These are phyloP conservation scores for Cicer cuneatum DNA, from an alignment of 306 rosid genomes.

Conservation along the genomic window DNA sequence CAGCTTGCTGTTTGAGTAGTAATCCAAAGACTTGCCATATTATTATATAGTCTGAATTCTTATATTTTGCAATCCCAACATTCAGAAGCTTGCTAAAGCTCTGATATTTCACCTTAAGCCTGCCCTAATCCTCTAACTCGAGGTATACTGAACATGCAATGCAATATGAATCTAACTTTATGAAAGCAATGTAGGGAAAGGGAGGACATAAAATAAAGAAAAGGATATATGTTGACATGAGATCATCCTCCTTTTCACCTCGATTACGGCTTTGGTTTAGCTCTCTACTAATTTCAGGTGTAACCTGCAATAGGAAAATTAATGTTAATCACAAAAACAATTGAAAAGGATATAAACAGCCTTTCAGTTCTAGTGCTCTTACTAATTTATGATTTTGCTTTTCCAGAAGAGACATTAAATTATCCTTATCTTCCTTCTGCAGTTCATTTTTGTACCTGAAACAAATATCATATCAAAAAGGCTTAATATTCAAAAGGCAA, in stretches of 20 bases:
- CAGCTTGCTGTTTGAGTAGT: not conserved
- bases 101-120: conserved; percentile 10
- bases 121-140: not conserved
- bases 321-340: conserved; percentile 33
- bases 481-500: conserved; percentile 21
- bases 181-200: not conserved
- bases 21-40: conserved; percentile 5
- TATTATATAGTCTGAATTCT: not conserved
- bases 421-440: conserved; percentile 73
- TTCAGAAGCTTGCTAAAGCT: not conserved
- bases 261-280: conserved; percentile 78
- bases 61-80: not conserved
- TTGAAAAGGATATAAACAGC: conserved; percentile 35
- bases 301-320: conserved; percentile 61
- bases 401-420: conserved; percentile 70
- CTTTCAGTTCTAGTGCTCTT: conserved; percentile 43
- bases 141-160: conserved; percentile 10
- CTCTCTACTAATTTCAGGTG: conserved; percentile 86
- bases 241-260: conserved; percentile 87
- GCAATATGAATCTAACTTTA: conserved; percentile 6
- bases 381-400: conserved; percentile 80
- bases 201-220: conserved; percentile 8
- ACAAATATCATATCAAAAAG: conserved; percentile 38
- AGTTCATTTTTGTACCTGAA: conserved; percentile 89
- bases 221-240: conserved; percentile 81